Base-by-base conservation (phyloP, 495 filamentous ascomycete species). In the Penicillium simplicissimum region DNA sequence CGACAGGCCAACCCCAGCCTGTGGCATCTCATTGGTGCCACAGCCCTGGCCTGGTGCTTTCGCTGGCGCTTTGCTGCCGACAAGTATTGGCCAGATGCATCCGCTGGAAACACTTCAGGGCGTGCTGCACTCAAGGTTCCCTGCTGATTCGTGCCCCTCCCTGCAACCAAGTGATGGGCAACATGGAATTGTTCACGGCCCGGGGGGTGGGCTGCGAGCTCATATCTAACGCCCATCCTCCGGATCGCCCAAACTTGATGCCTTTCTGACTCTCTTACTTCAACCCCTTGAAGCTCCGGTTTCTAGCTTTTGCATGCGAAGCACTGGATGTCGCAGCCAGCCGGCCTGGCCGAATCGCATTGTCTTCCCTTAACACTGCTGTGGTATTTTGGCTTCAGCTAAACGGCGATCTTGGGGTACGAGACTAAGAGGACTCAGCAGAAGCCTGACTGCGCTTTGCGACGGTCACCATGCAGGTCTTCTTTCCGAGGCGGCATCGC, bases 401-500 rank as follows among this genome's bases (percentile, higher is more conserved):
- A 25, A 66, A 59, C 52, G 43, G 36, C 42, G 35, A 56, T 36
- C 42, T 52, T 38, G n/a, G 21, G 23, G 36, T 8, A 42, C 49
- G 15, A 36, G 10, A 53, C 36, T 25, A 60, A 58, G 51, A 21
- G 38, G 2, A 33, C 15, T 54, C 58, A 17, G 51, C 10, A 28
- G 23, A 48, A 48, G 17, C 34, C 38, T 52, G 35, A 25, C 42
- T 59, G 43, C 28, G 4, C 14, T 42, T 28, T 21, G 55, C 36
- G 17, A 53, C 58, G 67, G 66, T 23, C 69, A 76, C 52, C 31
- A 71, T 69, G 69, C 66, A 54, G 43, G 67, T 77, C 71, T 70
- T 70, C 51, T 72, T 80, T 57, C 74, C 81, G 19, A 72, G 84
- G 71, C 76, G 80, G 74, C 93, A 92, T 87, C 85, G 85, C 61